Evolutionary conservation across 345 rosid genomes (phyloP), one percentile per base, ranked within the genome.

Genomic region (Abelmoschus esculentus): DNA sequence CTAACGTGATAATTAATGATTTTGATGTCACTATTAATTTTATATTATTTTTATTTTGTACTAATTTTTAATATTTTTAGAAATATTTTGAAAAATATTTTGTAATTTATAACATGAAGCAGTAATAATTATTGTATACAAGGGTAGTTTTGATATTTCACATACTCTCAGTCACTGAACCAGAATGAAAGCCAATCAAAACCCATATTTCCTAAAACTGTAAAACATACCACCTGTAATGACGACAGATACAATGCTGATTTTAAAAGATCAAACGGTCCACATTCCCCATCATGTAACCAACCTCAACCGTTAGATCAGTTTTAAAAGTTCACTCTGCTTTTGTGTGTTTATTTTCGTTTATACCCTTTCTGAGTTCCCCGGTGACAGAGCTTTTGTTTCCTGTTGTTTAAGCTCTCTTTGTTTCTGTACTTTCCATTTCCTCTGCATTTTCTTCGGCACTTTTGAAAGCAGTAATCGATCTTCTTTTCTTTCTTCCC

Each of bases 351-450:
- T n/a, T 67, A 68, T 62, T 80, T 75, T 55, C 78, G 32, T 22
- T 75, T 83, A 62, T 75, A 66, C 83, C 81, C 69, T 75, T 63
- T 72, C 63, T 73, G 54, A 67, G 73, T 66, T 73, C 65, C 65
- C 70, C 75, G 62, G 58, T 70, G 82, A 47, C 72, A 66, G 12
- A 75, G 83, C 80, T 76, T 81, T 81, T 70, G 83, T 83, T 85
- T 86, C 78, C 79, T 76, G 85, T 84, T 87, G 90, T 89, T 77
- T 87, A 81, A 81, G 36, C 57, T 29, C 19, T 44, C 34, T 19
- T 11, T 54, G 3, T 55, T 19, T 73, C 54, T 72, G 74, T 69
- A n/a, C 72, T 71, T 55, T 72, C 67, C n/a, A 62, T 59, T 31
- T 72, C 71, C 74, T 47, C 63, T 57, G 65, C 75, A 67, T 34